Conservation (phyloP, 441 rosid genomes). For the Croton setiger region DNA sequence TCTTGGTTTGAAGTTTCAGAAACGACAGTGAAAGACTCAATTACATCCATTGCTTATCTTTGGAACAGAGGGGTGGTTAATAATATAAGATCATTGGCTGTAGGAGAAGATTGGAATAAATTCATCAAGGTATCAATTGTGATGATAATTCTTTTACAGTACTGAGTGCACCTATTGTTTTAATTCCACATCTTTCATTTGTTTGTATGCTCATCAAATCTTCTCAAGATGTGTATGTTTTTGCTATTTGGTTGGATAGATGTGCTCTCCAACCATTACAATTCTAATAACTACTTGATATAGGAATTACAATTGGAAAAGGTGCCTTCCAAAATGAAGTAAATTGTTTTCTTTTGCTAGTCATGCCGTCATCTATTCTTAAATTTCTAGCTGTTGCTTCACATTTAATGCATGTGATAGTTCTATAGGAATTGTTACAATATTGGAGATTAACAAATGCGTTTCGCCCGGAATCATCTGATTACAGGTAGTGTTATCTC, state of each 20-base stretch:
- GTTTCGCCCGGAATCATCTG: background rate
- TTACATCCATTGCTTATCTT: constrained; percentile 34
- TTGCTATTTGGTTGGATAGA: too few relatives aligned
- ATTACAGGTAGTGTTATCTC: constrained; percentile 45
- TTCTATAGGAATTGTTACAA: background rate
- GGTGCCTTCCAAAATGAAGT: constrained; percentile 1
- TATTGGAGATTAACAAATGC: background rate
- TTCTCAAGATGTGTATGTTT: background rate
- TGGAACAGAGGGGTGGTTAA: constrained; percentile 59
- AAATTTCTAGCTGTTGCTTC: background rate
- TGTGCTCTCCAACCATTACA: background rate
- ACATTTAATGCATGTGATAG: background rate
- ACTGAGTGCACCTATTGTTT: background rate
- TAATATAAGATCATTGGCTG: constrained; percentile 40
- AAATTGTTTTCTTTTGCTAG: too few relatives aligned
- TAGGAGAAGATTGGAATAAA: constrained; percentile 62
- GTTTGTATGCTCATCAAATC: background rate
- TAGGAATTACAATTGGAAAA: background rate
- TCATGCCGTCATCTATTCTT: background rate
- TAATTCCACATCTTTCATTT: background rate
- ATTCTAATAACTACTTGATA: background rate
- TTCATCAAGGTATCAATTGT: constrained; percentile 57
- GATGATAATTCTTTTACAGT: constrained; percentile 16
- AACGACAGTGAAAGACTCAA: constrained; percentile 38
- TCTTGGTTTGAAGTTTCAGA: constrained; percentile 64